Conservation (phyloP, 768 basidiomycete genomes). For the Trametes villosa region DNA sequence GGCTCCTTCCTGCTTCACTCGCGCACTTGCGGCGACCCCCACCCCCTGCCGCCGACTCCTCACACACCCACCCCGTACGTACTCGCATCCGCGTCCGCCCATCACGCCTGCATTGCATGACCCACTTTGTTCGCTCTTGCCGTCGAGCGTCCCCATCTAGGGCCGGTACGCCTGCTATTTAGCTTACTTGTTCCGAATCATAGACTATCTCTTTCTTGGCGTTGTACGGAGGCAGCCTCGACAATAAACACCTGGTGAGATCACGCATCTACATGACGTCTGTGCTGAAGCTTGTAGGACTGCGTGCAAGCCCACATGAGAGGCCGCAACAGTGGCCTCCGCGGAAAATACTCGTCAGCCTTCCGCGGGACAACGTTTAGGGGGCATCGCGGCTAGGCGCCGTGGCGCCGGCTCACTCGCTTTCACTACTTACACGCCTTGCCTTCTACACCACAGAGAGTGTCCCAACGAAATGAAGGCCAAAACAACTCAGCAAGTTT, state of each 20-base stretch:
- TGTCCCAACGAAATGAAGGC: no score
- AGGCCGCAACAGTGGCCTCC: no score
- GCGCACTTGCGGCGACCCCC: background rate
- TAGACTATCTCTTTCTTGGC: conserved; percentile 17
- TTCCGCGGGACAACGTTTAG: no score
- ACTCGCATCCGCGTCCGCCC: background rate
- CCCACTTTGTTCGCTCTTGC: conserved; percentile 3
- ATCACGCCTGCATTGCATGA: conserved; percentile 12
- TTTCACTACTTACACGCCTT: no score
- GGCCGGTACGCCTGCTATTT: conserved; percentile 19
- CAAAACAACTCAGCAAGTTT: no score
- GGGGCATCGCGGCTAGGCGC: no score
- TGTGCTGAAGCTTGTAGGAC: no score
- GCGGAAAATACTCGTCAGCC: no score
- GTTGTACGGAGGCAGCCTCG: background rate
- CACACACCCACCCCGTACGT: background rate
- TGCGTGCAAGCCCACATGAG: no score
- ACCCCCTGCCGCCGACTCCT: background rate
- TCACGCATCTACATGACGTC: background rate
- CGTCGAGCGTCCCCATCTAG: conserved; percentile 9
- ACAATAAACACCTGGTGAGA: conserved; percentile 5
- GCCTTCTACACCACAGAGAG: no score
- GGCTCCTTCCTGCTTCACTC: background rate
- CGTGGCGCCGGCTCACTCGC: no score
- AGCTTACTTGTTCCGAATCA: conserved; percentile 17